A percentile compares a stretch with the other conserved stretches of the same genome.
These are phyloP conservation scores for Diaporthe sp. DNA, from an alignment of 2,329 filamentous ascomycete species.

Conservation along the genomic window DNA sequence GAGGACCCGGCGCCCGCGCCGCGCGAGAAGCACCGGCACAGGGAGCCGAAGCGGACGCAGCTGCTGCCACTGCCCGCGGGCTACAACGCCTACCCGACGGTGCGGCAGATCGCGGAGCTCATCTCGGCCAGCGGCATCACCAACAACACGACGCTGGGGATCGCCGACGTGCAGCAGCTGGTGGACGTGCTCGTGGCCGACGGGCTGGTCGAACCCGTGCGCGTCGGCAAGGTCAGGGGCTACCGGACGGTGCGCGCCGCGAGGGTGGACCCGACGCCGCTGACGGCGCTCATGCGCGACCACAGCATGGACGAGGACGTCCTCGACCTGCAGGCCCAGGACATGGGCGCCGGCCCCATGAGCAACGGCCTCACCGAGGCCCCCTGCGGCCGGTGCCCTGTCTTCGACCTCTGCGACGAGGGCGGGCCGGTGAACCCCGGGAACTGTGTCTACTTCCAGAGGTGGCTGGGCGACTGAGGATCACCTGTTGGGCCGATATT, in stretches of 20 bases:
- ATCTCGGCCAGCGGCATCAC: slow-evolving; percentile 79
- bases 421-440: slow-evolving; percentile 91
- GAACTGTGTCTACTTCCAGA: slow-evolving; percentile 91
- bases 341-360: slow-evolving; percentile 56
- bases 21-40: slow-evolving; percentile 34
- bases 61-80: slow-evolving; percentile 72
- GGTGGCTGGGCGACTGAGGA: slow-evolving; percentile 77
- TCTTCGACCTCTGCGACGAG: slow-evolving; percentile 92
- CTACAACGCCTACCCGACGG: slow-evolving; percentile 85
- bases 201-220: slow-evolving; percentile 80
- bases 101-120: slow-evolving; percentile 81
- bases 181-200: slow-evolving; percentile 92
- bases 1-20: slow-evolving; percentile 51
- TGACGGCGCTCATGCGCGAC: slow-evolving; percentile 47
- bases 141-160: slow-evolving; percentile 77
- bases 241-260: slow-evolving; percentile 68
- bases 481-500: neutral
- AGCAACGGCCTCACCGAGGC: slow-evolving; percentile 87
- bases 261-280: slow-evolving; percentile 54
- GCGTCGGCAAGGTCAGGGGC: slow-evolving; percentile 62
- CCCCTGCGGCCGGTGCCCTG: slow-evolving; percentile 92
- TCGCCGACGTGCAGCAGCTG: slow-evolving; percentile 86
- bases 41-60: slow-evolving; percentile 51
- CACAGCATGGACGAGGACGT: slow-evolving; percentile 45
- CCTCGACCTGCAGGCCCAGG: slow-evolving; percentile 40